Conservation (phyloP, 257 asterid species). For the Ilex aquifolium region DNA sequence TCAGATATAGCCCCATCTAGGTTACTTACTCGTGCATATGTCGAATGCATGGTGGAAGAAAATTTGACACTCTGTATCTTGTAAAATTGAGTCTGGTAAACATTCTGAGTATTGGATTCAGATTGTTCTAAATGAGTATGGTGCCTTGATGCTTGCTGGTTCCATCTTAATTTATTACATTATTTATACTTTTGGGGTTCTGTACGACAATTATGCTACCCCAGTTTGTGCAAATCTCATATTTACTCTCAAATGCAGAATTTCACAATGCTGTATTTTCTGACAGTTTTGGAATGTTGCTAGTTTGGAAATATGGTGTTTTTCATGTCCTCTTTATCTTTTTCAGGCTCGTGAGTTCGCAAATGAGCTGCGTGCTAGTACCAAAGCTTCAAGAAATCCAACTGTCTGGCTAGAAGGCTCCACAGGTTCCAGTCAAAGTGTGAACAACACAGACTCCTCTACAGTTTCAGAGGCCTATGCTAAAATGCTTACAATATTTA, state of each 20-base stretch:
- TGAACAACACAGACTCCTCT: conserved; percentile 66
- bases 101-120: too few species aligned
- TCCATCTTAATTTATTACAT: too few species aligned
- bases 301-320: not conserved
- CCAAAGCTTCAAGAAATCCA: conserved; percentile 70
- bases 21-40: too few species aligned
- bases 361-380: conserved; percentile 90
- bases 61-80: too few species aligned
- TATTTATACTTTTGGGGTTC: too few species aligned
- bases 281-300: not conserved
- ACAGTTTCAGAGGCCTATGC: conserved; percentile 79
- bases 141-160: too few species aligned
- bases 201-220: too few species aligned
- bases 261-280: not conserved
- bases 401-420: conserved; percentile 87
- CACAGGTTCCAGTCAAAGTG: conserved; percentile 55
- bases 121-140: too few species aligned
- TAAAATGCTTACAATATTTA: conserved; percentile 78
- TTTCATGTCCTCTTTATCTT: conserved; percentile 10
- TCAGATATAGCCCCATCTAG: too few species aligned
- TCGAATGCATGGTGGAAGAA: too few species aligned
- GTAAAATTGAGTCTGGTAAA: too few species aligned
- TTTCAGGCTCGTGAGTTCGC: conserved; percentile 97
- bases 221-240: conserved; percentile 3
- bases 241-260: too few species aligned